Conservation (phyloP, 306 rosid genomes). For the Coriaria nepalensis region DNA sequence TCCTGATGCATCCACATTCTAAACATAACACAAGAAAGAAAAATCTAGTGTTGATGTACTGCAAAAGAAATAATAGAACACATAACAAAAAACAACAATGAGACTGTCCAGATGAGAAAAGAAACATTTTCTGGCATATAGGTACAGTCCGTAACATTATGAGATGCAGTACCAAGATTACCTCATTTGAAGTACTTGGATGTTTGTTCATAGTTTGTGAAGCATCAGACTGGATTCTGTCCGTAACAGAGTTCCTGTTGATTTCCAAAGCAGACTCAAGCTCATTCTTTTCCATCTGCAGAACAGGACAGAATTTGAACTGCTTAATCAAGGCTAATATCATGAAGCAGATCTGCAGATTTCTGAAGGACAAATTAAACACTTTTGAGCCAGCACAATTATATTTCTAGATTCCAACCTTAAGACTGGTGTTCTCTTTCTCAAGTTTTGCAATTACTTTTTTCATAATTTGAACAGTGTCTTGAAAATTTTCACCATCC, state of each 20-base stretch:
- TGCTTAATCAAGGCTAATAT: background rate
- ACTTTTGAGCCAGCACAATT: slow-evolving; percentile 1
- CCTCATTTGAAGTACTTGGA: slow-evolving; percentile 37
- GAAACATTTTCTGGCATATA: background rate
- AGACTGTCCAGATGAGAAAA: background rate
- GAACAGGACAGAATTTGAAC: slow-evolving; percentile 4
- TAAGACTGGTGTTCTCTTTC: slow-evolving; percentile 62
- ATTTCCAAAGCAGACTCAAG: slow-evolving; percentile 49
- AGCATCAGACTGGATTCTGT: slow-evolving; percentile 24
- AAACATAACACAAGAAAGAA: slow-evolving; percentile 2
- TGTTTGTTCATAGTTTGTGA: slow-evolving; percentile 32
- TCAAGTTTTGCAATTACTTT: slow-evolving; percentile 44
- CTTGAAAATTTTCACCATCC: slow-evolving; percentile 27
- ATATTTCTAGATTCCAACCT: slow-evolving; percentile 29
- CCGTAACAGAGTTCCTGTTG: slow-evolving; percentile 24
- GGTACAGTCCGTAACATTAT: background rate
- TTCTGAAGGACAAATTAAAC: background rate
- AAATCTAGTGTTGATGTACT: background rate
- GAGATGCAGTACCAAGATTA: slow-evolving; percentile 14
- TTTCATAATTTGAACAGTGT: slow-evolving; percentile 35
- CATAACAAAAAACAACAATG: background rate
- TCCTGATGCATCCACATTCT: slow-evolving; percentile 43
- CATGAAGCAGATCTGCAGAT: too few relatives aligned
- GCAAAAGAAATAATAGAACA: background rate
- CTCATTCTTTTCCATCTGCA: slow-evolving; percentile 62